Percentiles rank a stretch among this genome's conserved stretches.
Conservation (phyloP, 257 asterid genomes). For the Ligustrum vulgare region DNA sequence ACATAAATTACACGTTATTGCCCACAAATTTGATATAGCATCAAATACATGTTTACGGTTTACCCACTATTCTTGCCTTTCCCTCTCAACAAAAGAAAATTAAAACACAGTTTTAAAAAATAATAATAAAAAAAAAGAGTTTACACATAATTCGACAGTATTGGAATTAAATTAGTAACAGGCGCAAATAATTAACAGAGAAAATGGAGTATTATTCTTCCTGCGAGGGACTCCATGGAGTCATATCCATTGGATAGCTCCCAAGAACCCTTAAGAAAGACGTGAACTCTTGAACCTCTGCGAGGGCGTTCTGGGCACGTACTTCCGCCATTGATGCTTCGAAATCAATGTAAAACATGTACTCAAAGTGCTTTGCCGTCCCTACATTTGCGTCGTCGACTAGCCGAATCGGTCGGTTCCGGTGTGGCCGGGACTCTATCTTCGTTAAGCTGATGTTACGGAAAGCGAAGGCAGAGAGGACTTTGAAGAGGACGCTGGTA, state of each 20-base stretch:
- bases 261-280: constrained; percentile 88
- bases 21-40: background rate
- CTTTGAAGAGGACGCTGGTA: constrained; percentile 75
- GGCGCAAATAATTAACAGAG: background rate
- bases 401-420: constrained; percentile 57
- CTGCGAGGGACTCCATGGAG: constrained; percentile 67
- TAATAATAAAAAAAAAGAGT: background rate
- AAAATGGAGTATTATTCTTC: constrained; percentile 15
- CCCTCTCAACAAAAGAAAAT: background rate
- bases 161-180: background rate
- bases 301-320: constrained; percentile 85
- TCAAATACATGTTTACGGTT: background rate
- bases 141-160: background rate
- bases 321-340: constrained; percentile 93
- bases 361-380: constrained; percentile 79
- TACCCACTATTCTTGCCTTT: background rate
- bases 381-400: constrained; percentile 63
- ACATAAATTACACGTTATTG: background rate
- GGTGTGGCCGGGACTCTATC: constrained; percentile 86
- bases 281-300: constrained; percentile 91
- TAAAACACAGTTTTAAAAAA: too few relatives aligned
- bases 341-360: constrained; percentile 78
- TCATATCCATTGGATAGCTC: constrained; percentile 93
- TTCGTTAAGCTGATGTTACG: constrained; percentile 74
- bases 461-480: constrained; percentile 79